phyloP scores from a whole-genome alignment of 2,329 filamentous ascomycete genomes.

The Biscogniauxia sp. region DNA sequence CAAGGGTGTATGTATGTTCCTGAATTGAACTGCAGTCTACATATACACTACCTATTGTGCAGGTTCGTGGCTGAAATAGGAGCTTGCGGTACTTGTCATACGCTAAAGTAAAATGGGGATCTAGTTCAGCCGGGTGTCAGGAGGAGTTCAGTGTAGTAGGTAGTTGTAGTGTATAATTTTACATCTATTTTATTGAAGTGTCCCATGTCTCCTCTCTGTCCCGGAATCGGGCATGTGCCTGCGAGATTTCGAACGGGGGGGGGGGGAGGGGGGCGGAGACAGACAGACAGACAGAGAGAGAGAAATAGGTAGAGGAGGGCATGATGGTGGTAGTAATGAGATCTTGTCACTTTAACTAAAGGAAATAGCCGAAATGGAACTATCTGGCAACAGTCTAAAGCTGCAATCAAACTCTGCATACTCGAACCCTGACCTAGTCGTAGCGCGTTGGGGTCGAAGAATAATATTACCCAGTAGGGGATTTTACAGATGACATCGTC shows the following conservation, averaged over 20 bases:
- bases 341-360: background rate
- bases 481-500: conserved; percentile 5
- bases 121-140: background rate
- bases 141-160: too few species aligned
- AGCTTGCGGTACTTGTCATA: background rate
- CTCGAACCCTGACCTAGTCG: conserved; percentile 7
- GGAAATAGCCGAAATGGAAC: background rate
- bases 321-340: background rate
- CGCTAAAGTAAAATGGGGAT: background rate
- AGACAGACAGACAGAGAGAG: too few species aligned
- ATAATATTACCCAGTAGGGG: background rate
- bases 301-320: too few species aligned
- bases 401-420: conserved; percentile 21
- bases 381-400: background rate
- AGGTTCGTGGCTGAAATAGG: background rate
- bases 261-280: too few species aligned
- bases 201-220: background rate
- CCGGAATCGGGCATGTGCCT: background rate
- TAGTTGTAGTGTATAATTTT: too few species aligned
- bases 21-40: background rate
- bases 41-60: too few species aligned
- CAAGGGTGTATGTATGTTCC: background rate
- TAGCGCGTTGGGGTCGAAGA: conserved; percentile 13
- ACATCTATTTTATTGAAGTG: background rate
- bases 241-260: background rate